Conservation (phyloP, 2,329 filamentous ascomycete genomes). For the Ustulina deusta region DNA sequence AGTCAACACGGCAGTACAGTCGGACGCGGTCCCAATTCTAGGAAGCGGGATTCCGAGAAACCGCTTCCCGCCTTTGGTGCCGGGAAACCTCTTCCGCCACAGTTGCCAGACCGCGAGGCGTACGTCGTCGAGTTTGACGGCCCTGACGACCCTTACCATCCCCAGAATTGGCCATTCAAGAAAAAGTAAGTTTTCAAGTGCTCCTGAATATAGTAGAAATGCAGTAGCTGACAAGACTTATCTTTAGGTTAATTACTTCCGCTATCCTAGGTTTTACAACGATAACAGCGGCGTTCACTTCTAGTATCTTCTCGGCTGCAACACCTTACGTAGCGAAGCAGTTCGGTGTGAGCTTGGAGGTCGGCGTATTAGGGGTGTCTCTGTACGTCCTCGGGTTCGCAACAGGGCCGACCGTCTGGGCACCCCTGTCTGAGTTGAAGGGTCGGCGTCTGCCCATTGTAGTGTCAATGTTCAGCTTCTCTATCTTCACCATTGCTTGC, state of each 20-base stretch:
- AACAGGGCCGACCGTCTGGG: slow-evolving; percentile 72
- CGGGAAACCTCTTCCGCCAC: slow-evolving; percentile 80
- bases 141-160: slow-evolving; percentile 83
- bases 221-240: slow-evolving; percentile 10
- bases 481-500: slow-evolving; percentile 73
- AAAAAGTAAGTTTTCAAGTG: slow-evolving; percentile 74
- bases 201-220: not conserved
- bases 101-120: slow-evolving; percentile 75
- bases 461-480: slow-evolving; percentile 75
- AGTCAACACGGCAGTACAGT: slow-evolving; percentile 80
- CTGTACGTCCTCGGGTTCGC: slow-evolving; percentile 80
- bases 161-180: slow-evolving; percentile 84
- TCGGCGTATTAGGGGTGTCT: slow-evolving; percentile 73
- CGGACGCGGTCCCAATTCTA: slow-evolving; percentile 63
- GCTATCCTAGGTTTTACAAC: slow-evolving; percentile 80
- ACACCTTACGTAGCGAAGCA: slow-evolving; percentile 66
- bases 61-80: slow-evolving; percentile 77
- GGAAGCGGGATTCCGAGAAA: slow-evolving; percentile 63
- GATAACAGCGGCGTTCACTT: slow-evolving; percentile 76
- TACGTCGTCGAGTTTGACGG: slow-evolving; percentile 90
- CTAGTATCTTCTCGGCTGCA: slow-evolving; percentile 79
- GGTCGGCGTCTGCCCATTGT: slow-evolving; percentile 74
- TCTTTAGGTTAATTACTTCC: slow-evolving; percentile 68
- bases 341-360: slow-evolving; percentile 71
- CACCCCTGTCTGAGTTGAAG: slow-evolving; percentile 77